Evolutionary conservation across 345 rosid species (phyloP).

Genomic region (Mercurialis annua): DNA sequence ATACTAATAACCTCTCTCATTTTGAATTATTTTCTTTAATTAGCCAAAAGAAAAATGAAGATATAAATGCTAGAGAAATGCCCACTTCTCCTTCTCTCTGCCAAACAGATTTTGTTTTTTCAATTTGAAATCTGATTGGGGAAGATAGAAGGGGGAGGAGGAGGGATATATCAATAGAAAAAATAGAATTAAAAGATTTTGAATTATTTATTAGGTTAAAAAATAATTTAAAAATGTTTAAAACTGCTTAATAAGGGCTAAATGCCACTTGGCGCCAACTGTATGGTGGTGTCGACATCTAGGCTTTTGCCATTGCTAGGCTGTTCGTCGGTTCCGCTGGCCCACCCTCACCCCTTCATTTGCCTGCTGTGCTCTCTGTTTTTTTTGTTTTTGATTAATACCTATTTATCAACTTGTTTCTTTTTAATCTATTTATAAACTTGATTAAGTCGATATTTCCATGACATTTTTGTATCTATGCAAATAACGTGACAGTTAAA

Average conservation of each 20-base stretch:
- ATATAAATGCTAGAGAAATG: too few species aligned
- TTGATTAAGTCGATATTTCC: too few species aligned
- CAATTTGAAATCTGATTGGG: not conserved
- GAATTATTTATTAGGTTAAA: not conserved
- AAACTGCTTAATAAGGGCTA: not conserved
- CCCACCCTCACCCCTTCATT: not conserved
- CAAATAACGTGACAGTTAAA: too few species aligned
- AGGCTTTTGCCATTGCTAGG: not conserved
- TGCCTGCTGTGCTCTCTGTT: not conserved
- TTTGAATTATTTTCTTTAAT: slow-evolving; percentile 2
- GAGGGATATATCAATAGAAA: too few species aligned
- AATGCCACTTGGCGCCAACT: slow-evolving; percentile 33
- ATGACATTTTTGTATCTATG: too few species aligned
- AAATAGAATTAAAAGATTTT: not conserved
- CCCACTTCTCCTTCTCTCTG: slow-evolving; percentile 3
- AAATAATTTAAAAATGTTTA: not conserved
- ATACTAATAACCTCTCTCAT: slow-evolving; percentile 70
- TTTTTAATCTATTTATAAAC: too few species aligned
- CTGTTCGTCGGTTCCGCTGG: slow-evolving; percentile 25
- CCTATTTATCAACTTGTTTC: too few species aligned
- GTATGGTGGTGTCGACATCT: not conserved
- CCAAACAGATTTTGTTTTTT: not conserved
- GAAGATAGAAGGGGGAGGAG: not conserved
- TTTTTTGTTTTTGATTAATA: too few species aligned
- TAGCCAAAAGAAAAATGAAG: too few species aligned